Percentiles rank a stretch among this genome's conserved stretches.
phyloP scores from a whole-genome alignment of 2,329 filamentous ascomycete species.

The Epichloe uncinata region DNA sequence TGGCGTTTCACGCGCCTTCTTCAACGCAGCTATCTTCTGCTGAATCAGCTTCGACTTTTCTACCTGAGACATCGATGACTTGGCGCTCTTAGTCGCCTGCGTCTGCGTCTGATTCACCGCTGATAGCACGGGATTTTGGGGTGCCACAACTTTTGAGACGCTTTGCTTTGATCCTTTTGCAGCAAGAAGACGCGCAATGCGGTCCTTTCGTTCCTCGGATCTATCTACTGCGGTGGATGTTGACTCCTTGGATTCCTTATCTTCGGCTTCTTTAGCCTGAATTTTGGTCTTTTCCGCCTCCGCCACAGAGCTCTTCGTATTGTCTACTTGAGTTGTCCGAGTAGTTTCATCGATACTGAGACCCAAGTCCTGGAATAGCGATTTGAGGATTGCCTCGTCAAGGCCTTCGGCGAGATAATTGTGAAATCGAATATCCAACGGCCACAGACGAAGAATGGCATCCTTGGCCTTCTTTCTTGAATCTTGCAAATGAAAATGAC shows the following conservation, averaged over 20 bases:
- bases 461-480: conserved; percentile 48
- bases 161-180: conserved; percentile 48
- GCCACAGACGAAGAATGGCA: conserved; percentile 51
- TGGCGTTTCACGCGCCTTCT: conserved; percentile 38
- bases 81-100: conserved; percentile 12
- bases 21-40: conserved; percentile 65
- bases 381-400: conserved; percentile 45
- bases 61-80: conserved; percentile 27
- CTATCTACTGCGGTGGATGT: conserved; percentile 12
- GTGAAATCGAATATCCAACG: conserved; percentile 57
- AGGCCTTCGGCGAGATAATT: conserved; percentile 63
- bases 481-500: conserved; percentile 16
- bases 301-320: background rate
- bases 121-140: conserved; percentile 4
- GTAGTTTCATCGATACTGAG: conserved; percentile 29
- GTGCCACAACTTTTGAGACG: conserved; percentile 7
- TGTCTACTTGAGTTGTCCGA: background rate
- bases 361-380: conserved; percentile 56
- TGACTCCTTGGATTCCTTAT: background rate
- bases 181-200: conserved; percentile 64
- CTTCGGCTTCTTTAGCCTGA: background rate
- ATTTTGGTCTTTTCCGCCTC: background rate
- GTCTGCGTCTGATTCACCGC: background rate
- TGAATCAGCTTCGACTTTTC: conserved; percentile 63
- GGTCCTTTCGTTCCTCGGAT: conserved; percentile 56